Base-by-base conservation (phyloP, 768 basidiomycete genomes). In the Xerocomellus chrysenteron region DNA sequence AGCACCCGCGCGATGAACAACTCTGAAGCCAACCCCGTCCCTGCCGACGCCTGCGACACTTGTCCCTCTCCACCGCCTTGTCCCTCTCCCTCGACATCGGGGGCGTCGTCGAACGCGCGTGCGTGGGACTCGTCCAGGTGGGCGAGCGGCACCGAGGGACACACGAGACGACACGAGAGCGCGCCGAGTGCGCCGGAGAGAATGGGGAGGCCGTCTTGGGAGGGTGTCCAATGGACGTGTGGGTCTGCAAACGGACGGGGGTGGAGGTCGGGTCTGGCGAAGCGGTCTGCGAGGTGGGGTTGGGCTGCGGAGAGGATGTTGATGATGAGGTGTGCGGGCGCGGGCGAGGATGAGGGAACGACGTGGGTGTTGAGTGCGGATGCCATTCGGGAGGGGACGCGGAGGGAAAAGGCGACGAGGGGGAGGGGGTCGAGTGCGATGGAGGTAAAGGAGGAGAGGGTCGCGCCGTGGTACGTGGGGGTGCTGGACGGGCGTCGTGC, bases 371-470 rank as follows among this genome's bases (percentile, higher is more conserved):
- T 26, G 26, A 26, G 26, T 1, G 82, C 75, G 3, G 78, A 73
- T 1, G 94, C 93, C 84, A 96, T 90, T 4, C 93, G 80, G 1
- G 94, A 96, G 5, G 95, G 95, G 17, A 93, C 79, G 35, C 93
- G 88, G 19, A 98, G 80, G 17, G 94, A 88, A 70, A 98, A 98
- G 0, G 92, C 82, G 65, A 98, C 82, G 54, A 97, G 82, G 0
- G 94, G 93, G 61, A 85, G 76, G 2, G 95, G 95, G 61, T 93
- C 84, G 79, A 98, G 84, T 3, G 95, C 85, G 66, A 98, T 85
- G 30, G 93, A 94, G 21, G 92, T 85, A 69, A 98, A 94, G 1
- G 94, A 96, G 10, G 95, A 95, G 33, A 98, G 79, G 1, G 95
- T 98, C 21, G 94, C 93, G 61, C 95, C 94, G 71, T 97, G 94